Percentiles rank a stretch among this genome's conserved stretches.
phyloP scores from a whole-genome alignment of 495 filamentous ascomycete species.

The Hyphodiscus hymeniophilus region DNA sequence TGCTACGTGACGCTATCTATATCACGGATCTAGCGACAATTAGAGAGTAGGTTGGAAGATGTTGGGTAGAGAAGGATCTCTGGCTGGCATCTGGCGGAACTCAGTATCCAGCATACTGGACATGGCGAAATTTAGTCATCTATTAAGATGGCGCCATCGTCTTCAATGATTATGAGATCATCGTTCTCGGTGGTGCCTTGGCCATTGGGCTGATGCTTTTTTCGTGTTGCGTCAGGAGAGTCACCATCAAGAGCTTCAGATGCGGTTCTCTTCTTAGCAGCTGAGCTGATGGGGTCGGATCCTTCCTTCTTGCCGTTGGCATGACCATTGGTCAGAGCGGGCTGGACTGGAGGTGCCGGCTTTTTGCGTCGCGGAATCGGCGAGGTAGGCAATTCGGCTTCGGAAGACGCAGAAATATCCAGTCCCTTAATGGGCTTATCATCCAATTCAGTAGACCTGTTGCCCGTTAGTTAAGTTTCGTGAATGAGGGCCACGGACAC shows the following conservation, averaged over 20 bases:
- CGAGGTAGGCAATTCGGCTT: conserved; percentile 11
- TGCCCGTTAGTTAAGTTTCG: conserved; percentile 1
- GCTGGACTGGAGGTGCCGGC: conserved; percentile 23
- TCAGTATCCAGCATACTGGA: too few species aligned
- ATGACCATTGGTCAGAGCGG: neutral
- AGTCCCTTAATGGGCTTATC: conserved; percentile 19
- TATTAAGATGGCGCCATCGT: conserved; percentile 68
- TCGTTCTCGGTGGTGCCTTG: conserved; percentile 19
- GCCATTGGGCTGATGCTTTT: conserved; percentile 27
- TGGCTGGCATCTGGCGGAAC: too few species aligned
- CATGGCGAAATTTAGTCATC: conserved; percentile 38
- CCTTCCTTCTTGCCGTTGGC: conserved; percentile 6
- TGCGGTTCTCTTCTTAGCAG: conserved; percentile 14
- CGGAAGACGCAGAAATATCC: conserved; percentile 1
- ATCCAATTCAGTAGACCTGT: conserved; percentile 5
- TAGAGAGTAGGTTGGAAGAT: neutral
- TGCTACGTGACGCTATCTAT: conserved; percentile 38
- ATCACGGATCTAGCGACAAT: neutral
- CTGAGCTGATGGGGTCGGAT: neutral
- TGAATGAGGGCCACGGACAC: neutral
- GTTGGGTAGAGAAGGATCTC: neutral
- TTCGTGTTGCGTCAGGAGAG: conserved; percentile 32
- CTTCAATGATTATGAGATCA: conserved; percentile 46
- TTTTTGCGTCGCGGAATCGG: conserved; percentile 41
- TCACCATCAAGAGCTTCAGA: conserved; percentile 7